Evolutionary conservation across 805 yeast genomes (phyloP).

Genomic region (Ogataea wickerhamii): DNA sequence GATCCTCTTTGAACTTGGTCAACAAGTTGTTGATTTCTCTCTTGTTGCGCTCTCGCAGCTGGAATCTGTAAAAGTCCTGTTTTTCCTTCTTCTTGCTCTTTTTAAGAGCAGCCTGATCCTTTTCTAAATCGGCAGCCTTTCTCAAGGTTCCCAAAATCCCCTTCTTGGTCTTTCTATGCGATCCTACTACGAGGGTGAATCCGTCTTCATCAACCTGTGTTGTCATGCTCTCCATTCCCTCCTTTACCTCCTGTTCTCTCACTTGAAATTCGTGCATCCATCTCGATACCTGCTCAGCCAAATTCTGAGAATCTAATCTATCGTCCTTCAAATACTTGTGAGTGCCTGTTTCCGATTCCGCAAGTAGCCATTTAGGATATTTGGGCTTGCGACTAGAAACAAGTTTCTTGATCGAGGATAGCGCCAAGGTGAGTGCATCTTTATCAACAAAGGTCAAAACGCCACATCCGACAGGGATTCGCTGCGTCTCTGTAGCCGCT

Average conservation of each 20-base stretch:
- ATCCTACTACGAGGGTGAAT: constrained; percentile 84
- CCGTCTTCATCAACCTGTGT: constrained; percentile 88
- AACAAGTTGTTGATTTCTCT: constrained; percentile 85
- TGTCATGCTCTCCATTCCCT: constrained; percentile 51
- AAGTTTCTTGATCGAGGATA: constrained; percentile 55
- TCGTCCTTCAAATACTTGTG: constrained; percentile 42
- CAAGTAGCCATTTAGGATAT: constrained; percentile 40
- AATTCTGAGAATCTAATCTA: constrained; percentile 45
- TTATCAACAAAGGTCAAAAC: constrained; percentile 72
- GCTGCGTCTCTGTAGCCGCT: constrained; percentile 32
- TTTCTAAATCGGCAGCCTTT: constrained; percentile 26
- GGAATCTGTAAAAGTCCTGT: constrained; percentile 92
- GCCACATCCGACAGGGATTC: constrained; percentile 71
- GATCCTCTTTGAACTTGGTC: constrained; percentile 83
- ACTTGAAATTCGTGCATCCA: constrained; percentile 65
- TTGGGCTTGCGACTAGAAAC: constrained; percentile 22
- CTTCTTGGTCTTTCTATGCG: constrained; percentile 76
- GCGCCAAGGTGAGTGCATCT: constrained; percentile 60
- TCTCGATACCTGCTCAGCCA: constrained; percentile 55
- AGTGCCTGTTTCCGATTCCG: constrained; percentile 30
- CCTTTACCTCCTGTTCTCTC: constrained; percentile 61
- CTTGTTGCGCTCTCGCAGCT: constrained; percentile 90
- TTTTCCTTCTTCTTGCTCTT: constrained; percentile 73
- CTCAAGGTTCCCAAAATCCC: constrained; percentile 56
- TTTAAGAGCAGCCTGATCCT: constrained; percentile 36